Conservation (phyloP, 148 eudicot genomes). For the Rhododendron kiyosumense region DNA sequence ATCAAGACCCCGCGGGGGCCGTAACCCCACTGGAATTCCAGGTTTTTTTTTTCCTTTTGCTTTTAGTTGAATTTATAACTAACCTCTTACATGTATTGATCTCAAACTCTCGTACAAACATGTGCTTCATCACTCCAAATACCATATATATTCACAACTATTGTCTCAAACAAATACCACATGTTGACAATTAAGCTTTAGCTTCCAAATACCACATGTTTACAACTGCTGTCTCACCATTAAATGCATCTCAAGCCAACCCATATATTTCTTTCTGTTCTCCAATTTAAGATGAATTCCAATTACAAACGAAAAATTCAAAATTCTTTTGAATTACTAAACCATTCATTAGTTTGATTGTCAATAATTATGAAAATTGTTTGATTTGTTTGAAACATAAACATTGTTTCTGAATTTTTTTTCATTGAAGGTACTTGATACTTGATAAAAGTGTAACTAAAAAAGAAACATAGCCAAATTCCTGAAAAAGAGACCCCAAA, state of each 20-base stretch:
- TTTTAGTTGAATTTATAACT: too few species aligned
- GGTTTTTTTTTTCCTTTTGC: too few species aligned
- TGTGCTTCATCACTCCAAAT: background rate
- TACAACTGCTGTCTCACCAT: background rate
- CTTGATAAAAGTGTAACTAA: background rate
- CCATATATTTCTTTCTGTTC: too few species aligned
- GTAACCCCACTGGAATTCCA: background rate
- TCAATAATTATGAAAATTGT: background rate
- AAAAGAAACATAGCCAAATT: too few species aligned
- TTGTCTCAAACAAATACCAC: background rate
- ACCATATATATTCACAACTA: background rate
- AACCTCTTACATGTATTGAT: background rate
- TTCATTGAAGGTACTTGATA: background rate
- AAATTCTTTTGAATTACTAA: background rate
- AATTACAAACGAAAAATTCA: background rate
- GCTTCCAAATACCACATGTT: background rate
- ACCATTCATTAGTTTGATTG: background rate
- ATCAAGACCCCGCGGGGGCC: background rate
- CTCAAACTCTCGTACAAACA: background rate
- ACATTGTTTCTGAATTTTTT: background rate
- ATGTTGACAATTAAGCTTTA: background rate
- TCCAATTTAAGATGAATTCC: background rate
- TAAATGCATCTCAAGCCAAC: background rate
- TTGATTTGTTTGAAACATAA: background rate
- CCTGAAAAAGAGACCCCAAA: background rate